phyloP scores from a whole-genome alignment of 192 early-diverging fungal species.

The Coemansia sp. region DNA sequence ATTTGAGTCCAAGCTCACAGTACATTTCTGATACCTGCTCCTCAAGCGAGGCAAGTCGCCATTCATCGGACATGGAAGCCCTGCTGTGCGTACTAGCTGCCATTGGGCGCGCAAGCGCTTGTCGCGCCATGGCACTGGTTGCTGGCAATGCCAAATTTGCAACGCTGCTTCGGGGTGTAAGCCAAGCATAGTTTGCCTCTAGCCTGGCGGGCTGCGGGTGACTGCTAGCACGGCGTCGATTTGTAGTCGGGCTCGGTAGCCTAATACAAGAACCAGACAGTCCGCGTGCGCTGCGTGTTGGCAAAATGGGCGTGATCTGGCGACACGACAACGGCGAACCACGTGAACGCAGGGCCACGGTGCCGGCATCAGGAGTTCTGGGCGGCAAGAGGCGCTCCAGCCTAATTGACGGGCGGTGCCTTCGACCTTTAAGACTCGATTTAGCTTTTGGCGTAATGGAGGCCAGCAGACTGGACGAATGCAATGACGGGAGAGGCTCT shows the following conservation, averaged over 20 bases:
- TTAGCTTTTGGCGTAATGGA: neutral
- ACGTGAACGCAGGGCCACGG: neutral
- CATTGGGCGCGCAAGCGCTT: neutral
- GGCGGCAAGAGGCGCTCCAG: slow-evolving; percentile 19
- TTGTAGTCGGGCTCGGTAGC: neutral
- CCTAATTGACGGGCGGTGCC: slow-evolving; percentile 19
- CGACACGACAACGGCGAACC: too few species aligned
- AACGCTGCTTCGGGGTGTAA: neutral
- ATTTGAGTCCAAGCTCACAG: slow-evolving; percentile 20
- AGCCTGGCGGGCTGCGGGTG: neutral
- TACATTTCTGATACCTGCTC: slow-evolving; percentile 40
- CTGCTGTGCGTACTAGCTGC: neutral
- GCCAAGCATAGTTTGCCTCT: neutral
- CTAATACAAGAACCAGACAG: neutral
- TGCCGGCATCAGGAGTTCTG: neutral
- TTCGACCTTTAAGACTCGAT: neutral
- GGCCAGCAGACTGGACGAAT: too few species aligned
- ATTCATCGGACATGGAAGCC: neutral
- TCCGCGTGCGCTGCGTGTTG: neutral
- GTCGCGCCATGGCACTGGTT: neutral
- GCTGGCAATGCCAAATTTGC: neutral
- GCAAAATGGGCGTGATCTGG: neutral
- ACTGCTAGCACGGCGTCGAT: slow-evolving; percentile 17
- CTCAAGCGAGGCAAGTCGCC: slow-evolving; percentile 17
- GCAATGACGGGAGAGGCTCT: too few species aligned